phyloP scores from a whole-genome alignment of 169 alveolate genomes.

The Plasmodium cynomolgi region DNA sequence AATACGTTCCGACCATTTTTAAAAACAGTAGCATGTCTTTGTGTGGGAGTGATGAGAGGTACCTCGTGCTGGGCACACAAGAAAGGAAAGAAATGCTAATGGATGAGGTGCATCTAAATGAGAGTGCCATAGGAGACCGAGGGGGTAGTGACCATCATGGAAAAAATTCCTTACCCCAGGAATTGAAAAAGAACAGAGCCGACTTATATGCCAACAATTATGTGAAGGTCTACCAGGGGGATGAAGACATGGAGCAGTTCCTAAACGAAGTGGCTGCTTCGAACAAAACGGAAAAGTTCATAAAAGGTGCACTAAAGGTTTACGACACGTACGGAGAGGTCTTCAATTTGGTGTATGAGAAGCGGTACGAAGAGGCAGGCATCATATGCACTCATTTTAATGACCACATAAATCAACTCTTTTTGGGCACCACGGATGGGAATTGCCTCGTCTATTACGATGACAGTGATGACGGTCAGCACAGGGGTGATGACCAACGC shows the following conservation, averaged over 20 bases:
- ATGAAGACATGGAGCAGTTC: conserved; percentile 62
- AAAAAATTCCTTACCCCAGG: neutral
- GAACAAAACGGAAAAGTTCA: conserved; percentile 29
- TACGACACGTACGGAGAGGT: conserved; percentile 3
- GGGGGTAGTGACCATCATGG: neutral
- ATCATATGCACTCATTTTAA: conserved; percentile 40
- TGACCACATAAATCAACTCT: conserved; percentile 27
- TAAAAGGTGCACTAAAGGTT: conserved; percentile 9
- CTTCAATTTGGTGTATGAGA: conserved; percentile 15
- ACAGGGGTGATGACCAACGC: neutral
- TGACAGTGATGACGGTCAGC: neutral
- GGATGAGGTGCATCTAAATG: neutral
- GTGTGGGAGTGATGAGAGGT: conserved; percentile 8
- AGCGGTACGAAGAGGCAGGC: conserved; percentile 26
- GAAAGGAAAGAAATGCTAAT: neutral
- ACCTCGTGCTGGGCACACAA: conserved; percentile 5
- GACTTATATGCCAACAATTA: neutral
- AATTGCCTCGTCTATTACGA: conserved; percentile 25
- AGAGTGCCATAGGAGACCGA: neutral
- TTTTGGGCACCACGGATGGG: conserved; percentile 62
- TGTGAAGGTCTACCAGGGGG: conserved; percentile 52
- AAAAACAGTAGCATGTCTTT: conserved; percentile 37
- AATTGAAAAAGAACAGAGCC: neutral
- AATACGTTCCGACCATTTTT: conserved; percentile 1
- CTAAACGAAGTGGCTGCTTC: conserved; percentile 27